Conservation (phyloP, 371 early-diverging fungal genomes). For the Rhizopus sp. region DNA sequence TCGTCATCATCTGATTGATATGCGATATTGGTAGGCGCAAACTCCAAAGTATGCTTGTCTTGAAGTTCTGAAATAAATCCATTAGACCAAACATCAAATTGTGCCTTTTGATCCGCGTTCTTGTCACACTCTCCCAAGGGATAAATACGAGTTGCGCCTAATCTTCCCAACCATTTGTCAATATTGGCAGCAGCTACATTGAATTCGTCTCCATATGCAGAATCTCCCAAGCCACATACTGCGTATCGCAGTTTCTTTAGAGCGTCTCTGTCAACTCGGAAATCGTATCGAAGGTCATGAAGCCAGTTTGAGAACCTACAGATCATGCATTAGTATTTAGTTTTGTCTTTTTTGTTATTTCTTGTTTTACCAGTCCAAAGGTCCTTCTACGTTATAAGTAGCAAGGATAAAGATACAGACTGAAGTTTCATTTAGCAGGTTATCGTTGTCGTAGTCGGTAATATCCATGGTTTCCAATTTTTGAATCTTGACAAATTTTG, state of each 20-base stretch:
- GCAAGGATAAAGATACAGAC: constrained; percentile 70
- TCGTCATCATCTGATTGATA: constrained; percentile 61
- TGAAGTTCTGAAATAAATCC: constrained; percentile 51
- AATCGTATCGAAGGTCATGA: constrained; percentile 68
- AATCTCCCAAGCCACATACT: constrained; percentile 78
- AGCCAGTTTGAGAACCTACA: constrained; percentile 66
- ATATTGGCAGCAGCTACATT: constrained; percentile 61
- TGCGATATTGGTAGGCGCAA: constrained; percentile 48
- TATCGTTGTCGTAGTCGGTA: constrained; percentile 74
- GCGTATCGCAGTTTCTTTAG: constrained; percentile 65
- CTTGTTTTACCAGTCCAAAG: constrained; percentile 63
- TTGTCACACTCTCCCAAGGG: constrained; percentile 72
- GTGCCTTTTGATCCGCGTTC: constrained; percentile 58
- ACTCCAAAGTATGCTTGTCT: constrained; percentile 44
- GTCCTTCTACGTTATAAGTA: constrained; percentile 76
- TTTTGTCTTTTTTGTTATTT: not conserved
- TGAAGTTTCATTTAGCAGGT: constrained; percentile 58
- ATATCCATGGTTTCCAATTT: constrained; percentile 54
- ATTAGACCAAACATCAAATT: constrained; percentile 58
- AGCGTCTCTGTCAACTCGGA: constrained; percentile 63
- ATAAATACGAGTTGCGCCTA: constrained; percentile 74
- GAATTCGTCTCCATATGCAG: constrained; percentile 70
- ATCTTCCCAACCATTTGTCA: constrained; percentile 65
- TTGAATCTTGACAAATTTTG: constrained; percentile 19
- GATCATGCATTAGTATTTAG: not conserved